Conservation (phyloP, 2,329 filamentous ascomycete genomes). For the Clarireedia sp. region DNA sequence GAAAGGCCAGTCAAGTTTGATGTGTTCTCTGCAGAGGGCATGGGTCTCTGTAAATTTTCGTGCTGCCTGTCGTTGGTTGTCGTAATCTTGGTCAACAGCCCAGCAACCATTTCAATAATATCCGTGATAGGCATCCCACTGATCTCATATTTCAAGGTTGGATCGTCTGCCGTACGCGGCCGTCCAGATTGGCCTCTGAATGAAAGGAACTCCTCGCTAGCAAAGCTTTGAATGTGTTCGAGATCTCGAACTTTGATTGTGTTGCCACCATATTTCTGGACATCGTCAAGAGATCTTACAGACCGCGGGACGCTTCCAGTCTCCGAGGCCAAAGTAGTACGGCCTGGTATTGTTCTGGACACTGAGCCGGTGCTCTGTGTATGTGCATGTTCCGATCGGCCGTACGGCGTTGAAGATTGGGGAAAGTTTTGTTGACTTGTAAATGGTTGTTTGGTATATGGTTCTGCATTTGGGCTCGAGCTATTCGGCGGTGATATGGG, state of each 20-base stretch:
- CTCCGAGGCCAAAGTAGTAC: not conserved
- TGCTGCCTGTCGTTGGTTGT: conserved; percentile 93
- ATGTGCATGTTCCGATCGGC: conserved; percentile 4
- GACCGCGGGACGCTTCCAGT: conserved; percentile 18
- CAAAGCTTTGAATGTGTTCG: conserved; percentile 84
- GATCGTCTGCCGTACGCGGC: conserved; percentile 44
- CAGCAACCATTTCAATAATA: conserved; percentile 98
- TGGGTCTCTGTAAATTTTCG: conserved; percentile 74
- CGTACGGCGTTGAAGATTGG: conserved; percentile 12
- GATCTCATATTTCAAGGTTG: conserved; percentile 69
- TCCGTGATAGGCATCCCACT: conserved; percentile 95
- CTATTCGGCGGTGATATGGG: conserved; percentile 26
- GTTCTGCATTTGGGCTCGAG: conserved; percentile 20
- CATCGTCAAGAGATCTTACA: conserved; percentile 30
- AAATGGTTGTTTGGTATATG: conserved; percentile 20
- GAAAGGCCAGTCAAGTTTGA: conserved; percentile 54
- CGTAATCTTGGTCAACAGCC: conserved; percentile 91
- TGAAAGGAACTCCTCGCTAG: conserved; percentile 64
- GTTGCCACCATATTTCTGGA: conserved; percentile 30
- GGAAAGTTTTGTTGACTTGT: conserved; percentile 25
- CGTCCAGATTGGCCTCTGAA: conserved; percentile 43
- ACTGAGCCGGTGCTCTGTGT: not conserved
- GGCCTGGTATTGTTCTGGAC: not conserved
- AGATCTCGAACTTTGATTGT: conserved; percentile 80
- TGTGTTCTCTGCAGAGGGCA: conserved; percentile 48